Evolutionary conservation across 2,329 filamentous ascomycete species (phyloP), one percentile per base, ranked within the genome.

Genomic region (Dendryphion nanum): DNA sequence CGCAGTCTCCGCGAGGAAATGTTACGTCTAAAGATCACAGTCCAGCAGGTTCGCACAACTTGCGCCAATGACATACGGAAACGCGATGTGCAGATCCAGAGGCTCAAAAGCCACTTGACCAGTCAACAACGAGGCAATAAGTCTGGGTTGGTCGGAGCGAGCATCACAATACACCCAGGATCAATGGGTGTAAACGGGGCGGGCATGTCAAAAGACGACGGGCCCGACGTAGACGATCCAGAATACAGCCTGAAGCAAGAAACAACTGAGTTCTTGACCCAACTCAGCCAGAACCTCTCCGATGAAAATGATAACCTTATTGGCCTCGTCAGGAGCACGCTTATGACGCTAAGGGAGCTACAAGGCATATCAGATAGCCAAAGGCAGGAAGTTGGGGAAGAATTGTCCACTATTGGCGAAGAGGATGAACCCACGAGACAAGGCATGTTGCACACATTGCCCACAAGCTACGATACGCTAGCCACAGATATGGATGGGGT

Each of bases 11-110:
- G 89, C 54, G 90, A 95, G 20, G 89, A 97, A 59, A 78, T 90
- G 48, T 76, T 80, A 17, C 82, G 86, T 35, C 81, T 91, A 64
- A 94, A 91, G 63, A 76, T 81, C 1, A 79, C 86, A 3, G 81
- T 95, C 2, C 79, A 85, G 19, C 91, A 97, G 65, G 85, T 93
- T 2, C 82, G 91, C 44, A 81, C 85, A 5, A 83, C 90, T 47
- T 97, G 90, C 65, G 84, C 89, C 34, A 95, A 89, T 50, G 93
- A 98, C 58, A 80, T 96, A 31, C 83, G 91, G 44, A 91, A 94
- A 59, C 82, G 91, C 29, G 93, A 98, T 60, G 75, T 89, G 30
- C 87, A 95, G 66, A 84, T 97, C 48, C 86, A 95, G 47, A 82
- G 83, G 28, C 73, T 98, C 47, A 97, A 96, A 73, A 85, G 84